phyloP scores from a whole-genome alignment of 441 rosid genomes.

The Bruguiera hainesii region DNA sequence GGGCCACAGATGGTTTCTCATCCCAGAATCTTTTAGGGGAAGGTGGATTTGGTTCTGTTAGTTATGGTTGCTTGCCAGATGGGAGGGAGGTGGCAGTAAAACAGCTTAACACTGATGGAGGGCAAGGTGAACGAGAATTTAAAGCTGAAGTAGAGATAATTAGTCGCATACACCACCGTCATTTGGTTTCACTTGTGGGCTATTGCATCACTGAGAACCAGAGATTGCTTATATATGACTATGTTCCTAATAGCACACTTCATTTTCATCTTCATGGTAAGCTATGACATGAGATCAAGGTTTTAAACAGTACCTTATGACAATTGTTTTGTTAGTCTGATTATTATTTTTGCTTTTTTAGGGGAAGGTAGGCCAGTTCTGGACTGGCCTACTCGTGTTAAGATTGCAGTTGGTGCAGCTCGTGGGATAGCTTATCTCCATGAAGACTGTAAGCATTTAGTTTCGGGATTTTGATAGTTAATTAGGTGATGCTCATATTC shows the following conservation, averaged over 20 bases:
- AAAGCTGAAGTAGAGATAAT: slow-evolving; percentile 91
- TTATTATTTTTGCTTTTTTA: slow-evolving; percentile 24
- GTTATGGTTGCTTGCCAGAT: slow-evolving; percentile 69
- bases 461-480: slow-evolving; percentile 9
- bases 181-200: slow-evolving; percentile 89
- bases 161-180: slow-evolving; percentile 85
- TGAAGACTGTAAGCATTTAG: slow-evolving; percentile 76
- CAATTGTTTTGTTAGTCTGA: slow-evolving; percentile 1
- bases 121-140: slow-evolving; percentile 95
- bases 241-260: slow-evolving; percentile 77
- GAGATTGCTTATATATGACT: slow-evolving; percentile 80
- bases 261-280: slow-evolving; percentile 90
- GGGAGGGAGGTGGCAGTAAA: slow-evolving; percentile 85
- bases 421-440: slow-evolving; percentile 96
- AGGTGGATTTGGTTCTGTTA: slow-evolving; percentile 91
- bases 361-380: slow-evolving; percentile 57
- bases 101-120: slow-evolving; percentile 74
- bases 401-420: slow-evolving; percentile 88
- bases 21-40: slow-evolving; percentile 71
- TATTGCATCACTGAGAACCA: slow-evolving; percentile 69
- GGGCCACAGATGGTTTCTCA: slow-evolving; percentile 75
- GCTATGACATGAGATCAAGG: slow-evolving; percentile 11
- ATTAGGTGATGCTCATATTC: not conserved
- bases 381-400: slow-evolving; percentile 75
- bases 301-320: slow-evolving; percentile 14